Conservation (phyloP, 177 flowering plant genomes). For the Vitis hybrid region DNA sequence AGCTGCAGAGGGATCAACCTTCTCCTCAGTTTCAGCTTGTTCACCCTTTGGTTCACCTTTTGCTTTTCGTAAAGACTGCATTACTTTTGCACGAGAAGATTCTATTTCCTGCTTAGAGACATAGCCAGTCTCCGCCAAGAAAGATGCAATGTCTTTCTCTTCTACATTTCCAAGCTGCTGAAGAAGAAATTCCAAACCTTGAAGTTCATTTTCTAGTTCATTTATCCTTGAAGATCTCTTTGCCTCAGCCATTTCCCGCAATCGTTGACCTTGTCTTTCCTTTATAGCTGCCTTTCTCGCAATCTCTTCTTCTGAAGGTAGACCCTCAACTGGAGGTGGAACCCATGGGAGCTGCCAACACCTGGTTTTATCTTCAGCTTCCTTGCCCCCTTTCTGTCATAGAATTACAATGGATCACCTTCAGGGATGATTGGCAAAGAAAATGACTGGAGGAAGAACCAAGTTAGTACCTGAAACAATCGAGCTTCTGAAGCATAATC, state of each 20-base stretch:
- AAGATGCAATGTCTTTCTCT: conserved; percentile 58
- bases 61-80: conserved; percentile 73
- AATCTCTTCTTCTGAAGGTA: conserved; percentile 89
- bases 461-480: conserved; percentile 66
- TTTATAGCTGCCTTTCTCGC: conserved; percentile 94
- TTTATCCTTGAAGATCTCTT: conserved; percentile 79
- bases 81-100: conserved; percentile 50
- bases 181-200: conserved; percentile 77
- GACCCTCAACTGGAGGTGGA: conserved; percentile 75
- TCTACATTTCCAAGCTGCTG: conserved; percentile 65
- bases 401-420: conserved; percentile 3
- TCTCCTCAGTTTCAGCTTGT: conserved; percentile 63
- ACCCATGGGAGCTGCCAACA: conserved; percentile 96
- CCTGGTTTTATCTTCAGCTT: conserved; percentile 82
- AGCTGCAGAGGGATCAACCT: conserved; percentile 45
- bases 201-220: conserved; percentile 81
- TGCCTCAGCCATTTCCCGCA: conserved; percentile 96
- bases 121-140: conserved; percentile 76
- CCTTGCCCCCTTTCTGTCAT: conserved; percentile 73
- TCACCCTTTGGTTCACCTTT: conserved; percentile 86
- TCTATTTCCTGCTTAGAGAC: conserved; percentile 77
- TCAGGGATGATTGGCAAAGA: conserved; percentile 1
- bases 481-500: conserved; percentile 78
- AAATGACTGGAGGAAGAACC: background rate
- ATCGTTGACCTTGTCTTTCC: conserved; percentile 90